Conservation (phyloP, 306 rosid species). For the Malus asiatica region DNA sequence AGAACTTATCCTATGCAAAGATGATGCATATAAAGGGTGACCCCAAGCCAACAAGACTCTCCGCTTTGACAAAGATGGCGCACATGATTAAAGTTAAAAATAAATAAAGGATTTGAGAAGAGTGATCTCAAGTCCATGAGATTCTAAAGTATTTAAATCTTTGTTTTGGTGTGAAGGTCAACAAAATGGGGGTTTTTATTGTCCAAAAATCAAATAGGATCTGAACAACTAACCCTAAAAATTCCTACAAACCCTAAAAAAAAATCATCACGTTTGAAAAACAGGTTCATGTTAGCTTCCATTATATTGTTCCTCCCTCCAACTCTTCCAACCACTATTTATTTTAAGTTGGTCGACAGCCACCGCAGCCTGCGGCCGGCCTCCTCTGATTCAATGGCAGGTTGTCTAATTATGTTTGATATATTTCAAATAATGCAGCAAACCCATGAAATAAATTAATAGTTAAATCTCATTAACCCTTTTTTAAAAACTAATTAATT, state of each 20-base stretch:
- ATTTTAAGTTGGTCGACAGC: conserved; percentile 20
- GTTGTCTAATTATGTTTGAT: not conserved
- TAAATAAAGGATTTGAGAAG: conserved; percentile 9
- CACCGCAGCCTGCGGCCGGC: conserved; percentile 25
- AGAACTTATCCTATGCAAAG: too few species aligned
- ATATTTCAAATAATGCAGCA: not conserved
- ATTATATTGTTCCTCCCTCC: conserved; percentile 26
- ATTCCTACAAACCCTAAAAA: conserved; percentile 5
- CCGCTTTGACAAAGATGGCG: too few species aligned
- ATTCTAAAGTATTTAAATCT: conserved; percentile 22
- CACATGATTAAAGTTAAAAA: not conserved
- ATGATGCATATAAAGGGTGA: not conserved
- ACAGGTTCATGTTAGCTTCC: conserved; percentile 31
- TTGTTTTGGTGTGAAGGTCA: conserved; percentile 23
- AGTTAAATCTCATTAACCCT: conserved; percentile 1
- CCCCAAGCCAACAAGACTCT: too few species aligned
- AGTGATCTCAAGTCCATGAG: conserved; percentile 34
- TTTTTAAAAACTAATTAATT: not conserved
- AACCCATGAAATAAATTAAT: not conserved
- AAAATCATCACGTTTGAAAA: conserved; percentile 24
- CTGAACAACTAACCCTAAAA: conserved; percentile 32
- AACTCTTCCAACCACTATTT: conserved; percentile 12
- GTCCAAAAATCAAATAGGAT: conserved; percentile 30
- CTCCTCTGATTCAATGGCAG: conserved; percentile 3
- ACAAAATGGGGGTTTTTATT: conserved; percentile 17